A percentile compares a stretch with the other conserved stretches of the same genome.
phyloP scores from a whole-genome alignment of 768 basidiomycete species.

The Cystofilobasidium capitatum region DNA sequence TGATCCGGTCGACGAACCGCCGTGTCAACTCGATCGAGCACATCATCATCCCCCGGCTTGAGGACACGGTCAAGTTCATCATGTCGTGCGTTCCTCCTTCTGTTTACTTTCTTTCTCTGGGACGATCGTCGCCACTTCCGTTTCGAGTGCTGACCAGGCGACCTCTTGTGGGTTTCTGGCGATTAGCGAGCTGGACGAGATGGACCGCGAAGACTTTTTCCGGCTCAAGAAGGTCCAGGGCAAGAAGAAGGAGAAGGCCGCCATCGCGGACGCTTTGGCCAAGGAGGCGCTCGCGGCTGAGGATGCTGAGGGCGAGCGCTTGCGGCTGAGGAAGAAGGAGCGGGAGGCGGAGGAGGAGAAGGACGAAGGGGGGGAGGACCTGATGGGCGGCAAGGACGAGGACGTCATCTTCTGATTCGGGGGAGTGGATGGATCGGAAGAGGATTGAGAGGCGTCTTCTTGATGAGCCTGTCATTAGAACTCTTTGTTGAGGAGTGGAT shows the following conservation, averaged over 20 bases:
- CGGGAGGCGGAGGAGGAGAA: neutral
- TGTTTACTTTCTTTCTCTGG: neutral
- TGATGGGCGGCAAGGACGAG: constrained; percentile 15
- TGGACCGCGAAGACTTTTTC: constrained; percentile 60
- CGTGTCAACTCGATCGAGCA: constrained; percentile 98
- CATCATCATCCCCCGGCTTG: constrained; percentile 84
- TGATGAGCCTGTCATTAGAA: too few relatives aligned
- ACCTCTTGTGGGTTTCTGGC: neutral
- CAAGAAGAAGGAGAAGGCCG: constrained; percentile 77
- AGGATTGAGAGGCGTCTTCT: too few relatives aligned
- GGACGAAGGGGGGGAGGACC: neutral
- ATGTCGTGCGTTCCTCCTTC: constrained; percentile 46
- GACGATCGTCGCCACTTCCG: neutral
- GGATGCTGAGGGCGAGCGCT: neutral
- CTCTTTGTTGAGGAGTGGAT: too few relatives aligned
- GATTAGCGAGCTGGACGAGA: constrained; percentile 76
- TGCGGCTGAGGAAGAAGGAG: neutral
- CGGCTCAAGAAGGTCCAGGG: constrained; percentile 95
- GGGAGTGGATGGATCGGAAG: too few relatives aligned
- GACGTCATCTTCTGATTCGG: constrained; percentile 18
- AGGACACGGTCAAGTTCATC: constrained; percentile 97
- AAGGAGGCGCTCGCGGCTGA: neutral
- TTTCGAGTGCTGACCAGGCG: neutral
- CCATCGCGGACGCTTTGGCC: constrained; percentile 7
- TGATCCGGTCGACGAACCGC: constrained; percentile 97